Evolutionary conservation across 176 grass and related monocot species (phyloP).

Genomic region (Alopecurus myosuroides): DNA sequence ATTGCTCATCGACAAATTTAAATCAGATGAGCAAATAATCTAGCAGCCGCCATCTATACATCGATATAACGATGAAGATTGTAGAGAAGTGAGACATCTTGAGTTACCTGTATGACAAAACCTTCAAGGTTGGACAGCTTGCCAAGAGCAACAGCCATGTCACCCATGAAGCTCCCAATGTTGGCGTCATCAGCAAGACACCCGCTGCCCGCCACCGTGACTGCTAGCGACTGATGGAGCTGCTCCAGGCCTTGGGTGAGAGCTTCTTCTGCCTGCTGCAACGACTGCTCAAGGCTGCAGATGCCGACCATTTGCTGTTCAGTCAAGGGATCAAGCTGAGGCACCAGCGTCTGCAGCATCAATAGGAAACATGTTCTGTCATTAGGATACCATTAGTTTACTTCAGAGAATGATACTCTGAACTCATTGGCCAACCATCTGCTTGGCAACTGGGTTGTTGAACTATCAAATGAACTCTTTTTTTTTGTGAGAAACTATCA

Average conservation of each 20-base stretch:
- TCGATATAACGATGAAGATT: background rate
- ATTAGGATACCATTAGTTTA: conserved; percentile 1
- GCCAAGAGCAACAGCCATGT: conserved; percentile 75
- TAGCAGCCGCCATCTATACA: background rate
- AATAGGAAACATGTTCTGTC: background rate
- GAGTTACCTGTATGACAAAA: conserved; percentile 75
- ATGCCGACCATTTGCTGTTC: conserved; percentile 83
- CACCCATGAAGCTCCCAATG: conserved; percentile 61
- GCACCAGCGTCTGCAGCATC: conserved; percentile 48
- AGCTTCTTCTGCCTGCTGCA: conserved; percentile 92
- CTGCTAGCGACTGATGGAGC: conserved; percentile 66
- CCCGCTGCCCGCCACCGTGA: conserved; percentile 46
- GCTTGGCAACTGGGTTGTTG: background rate
- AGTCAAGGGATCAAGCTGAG: conserved; percentile 78
- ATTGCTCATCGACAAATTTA: background rate
- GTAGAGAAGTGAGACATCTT: background rate
- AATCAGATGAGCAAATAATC: background rate
- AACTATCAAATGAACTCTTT: background rate
- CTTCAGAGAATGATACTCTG: background rate
- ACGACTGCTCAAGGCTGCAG: conserved; percentile 71
- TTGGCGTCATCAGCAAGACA: conserved; percentile 35
- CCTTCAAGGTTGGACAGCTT: conserved; percentile 83
- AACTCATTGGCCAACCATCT: background rate
- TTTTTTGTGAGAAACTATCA: background rate
- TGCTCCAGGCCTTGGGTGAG: conserved; percentile 86